phyloP scores from a whole-genome alignment of 495 filamentous ascomycete species.

The Penicillium robsamsonii region DNA sequence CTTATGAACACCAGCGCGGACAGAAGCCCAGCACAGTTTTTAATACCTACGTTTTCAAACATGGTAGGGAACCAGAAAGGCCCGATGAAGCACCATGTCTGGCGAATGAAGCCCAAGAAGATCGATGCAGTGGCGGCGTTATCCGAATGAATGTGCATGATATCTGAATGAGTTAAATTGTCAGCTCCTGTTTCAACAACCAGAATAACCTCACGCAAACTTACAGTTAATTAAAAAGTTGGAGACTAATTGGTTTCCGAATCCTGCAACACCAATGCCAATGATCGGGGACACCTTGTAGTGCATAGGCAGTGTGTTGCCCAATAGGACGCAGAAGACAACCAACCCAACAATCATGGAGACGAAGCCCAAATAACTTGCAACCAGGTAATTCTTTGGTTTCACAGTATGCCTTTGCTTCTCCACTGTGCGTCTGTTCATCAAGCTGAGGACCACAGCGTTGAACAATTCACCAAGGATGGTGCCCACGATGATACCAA shows the following conservation, averaged over 20 bases:
- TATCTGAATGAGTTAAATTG: background rate
- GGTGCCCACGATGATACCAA: background rate
- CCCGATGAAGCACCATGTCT: background rate
- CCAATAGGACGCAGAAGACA: background rate
- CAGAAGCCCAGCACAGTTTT: background rate
- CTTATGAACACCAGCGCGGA: background rate
- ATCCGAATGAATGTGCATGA: background rate
- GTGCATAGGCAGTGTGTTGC: background rate
- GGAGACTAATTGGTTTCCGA: background rate
- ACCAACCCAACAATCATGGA: background rate
- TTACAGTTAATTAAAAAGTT: constrained; percentile 1
- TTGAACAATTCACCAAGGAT: background rate
- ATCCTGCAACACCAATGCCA: background rate
- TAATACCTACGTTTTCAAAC: background rate
- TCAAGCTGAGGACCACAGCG: background rate
- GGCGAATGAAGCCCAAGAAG: background rate
- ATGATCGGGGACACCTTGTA: background rate
- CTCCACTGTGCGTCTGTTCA: background rate
- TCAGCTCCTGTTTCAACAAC: background rate
- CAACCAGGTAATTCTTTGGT: background rate
- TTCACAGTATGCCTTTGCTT: background rate
- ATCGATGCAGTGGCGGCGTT: background rate
- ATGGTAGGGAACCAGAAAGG: constrained; percentile 1
- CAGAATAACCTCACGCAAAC: background rate
- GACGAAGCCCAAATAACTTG: background rate